phyloP scores from a whole-genome alignment of 371 early-diverging fungal genomes.

The Blakeslea trispora region DNA sequence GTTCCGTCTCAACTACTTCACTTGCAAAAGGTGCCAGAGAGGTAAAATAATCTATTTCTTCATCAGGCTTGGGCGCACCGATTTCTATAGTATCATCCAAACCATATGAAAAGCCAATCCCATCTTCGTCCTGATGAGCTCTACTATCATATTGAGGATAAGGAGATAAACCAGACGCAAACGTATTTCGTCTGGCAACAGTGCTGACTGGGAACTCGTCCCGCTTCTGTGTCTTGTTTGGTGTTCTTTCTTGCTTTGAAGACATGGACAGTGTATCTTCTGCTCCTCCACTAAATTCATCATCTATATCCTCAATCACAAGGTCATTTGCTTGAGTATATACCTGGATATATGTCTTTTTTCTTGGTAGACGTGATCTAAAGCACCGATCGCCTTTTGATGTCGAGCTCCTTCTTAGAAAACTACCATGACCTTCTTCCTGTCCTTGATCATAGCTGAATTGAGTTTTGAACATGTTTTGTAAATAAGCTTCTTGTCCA shows the following conservation, averaged over 20 bases:
- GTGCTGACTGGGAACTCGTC: not conserved
- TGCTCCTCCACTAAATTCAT: conserved; percentile 42
- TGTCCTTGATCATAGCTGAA: conserved; percentile 1
- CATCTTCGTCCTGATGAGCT: conserved; percentile 28
- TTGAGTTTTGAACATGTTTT: not conserved
- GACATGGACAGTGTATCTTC: conserved; percentile 21
- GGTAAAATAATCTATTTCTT: conserved; percentile 19
- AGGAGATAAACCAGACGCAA: not conserved
- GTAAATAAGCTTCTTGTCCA: conserved; percentile 8
- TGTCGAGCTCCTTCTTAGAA: conserved; percentile 9
- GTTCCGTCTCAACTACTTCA: conserved; percentile 20
- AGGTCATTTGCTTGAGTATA: conserved; percentile 65
- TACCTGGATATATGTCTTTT: conserved; percentile 64
- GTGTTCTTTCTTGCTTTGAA: not conserved
- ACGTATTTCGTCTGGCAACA: not conserved
- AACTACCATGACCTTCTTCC: conserved; percentile 2
- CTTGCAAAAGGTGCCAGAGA: conserved; percentile 39
- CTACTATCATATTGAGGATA: conserved; percentile 32
- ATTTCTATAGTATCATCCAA: conserved; percentile 26
- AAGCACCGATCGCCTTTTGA: conserved; percentile 18
- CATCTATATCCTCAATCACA: conserved; percentile 65
- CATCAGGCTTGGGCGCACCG: not conserved
- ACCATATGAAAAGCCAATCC: conserved; percentile 34
- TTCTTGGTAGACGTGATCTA: conserved; percentile 44
- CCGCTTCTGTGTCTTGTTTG: not conserved